Percentiles rank a stretch among this genome's conserved stretches.
Evolutionary conservation across 2,329 filamentous ascomycete species (phyloP).

Genomic region (Myrmaecium sp.): DNA sequence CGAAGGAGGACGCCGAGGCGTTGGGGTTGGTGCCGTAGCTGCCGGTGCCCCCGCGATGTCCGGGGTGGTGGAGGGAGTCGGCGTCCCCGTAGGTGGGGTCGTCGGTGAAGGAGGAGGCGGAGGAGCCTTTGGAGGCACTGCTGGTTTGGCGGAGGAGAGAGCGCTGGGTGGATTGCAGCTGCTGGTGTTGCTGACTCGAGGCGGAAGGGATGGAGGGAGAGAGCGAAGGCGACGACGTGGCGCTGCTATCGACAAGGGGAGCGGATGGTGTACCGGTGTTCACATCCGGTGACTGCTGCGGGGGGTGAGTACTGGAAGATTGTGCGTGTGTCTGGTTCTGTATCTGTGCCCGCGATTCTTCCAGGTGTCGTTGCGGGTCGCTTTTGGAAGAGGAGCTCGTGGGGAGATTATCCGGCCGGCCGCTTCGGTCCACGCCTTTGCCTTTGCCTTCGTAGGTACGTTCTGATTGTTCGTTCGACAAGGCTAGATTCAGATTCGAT

Average conservation of each 20-base stretch:
- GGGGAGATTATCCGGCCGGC: constrained; percentile 20
- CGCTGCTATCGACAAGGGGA: constrained; percentile 20
- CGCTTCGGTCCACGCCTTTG: constrained; percentile 28
- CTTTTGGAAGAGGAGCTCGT: constrained; percentile 16
- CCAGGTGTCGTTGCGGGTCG: constrained; percentile 28
- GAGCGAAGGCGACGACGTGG: constrained; percentile 67
- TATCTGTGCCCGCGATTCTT: constrained; percentile 26
- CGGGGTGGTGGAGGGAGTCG: too few relatives aligned
- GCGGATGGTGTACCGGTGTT: constrained; percentile 23
- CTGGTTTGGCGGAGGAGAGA: constrained; percentile 12
- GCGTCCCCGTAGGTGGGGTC: constrained; percentile 25
- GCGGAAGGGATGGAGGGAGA: too few relatives aligned
- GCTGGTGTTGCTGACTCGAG: too few relatives aligned
- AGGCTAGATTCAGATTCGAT: constrained; percentile 23
- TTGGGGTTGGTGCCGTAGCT: constrained; percentile 4
- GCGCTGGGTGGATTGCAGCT: constrained; percentile 29
- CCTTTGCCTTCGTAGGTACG: constrained; percentile 30
- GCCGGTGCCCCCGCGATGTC: constrained; percentile 15
- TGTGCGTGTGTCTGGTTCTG: constrained; percentile 17
- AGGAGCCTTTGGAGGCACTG: constrained; percentile 16
- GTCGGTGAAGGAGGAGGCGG: constrained; percentile 32
- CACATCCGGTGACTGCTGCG: constrained; percentile 8
- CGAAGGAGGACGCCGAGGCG: constrained; percentile 15
- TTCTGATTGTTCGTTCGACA: constrained; percentile 35
- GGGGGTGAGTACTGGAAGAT: too few relatives aligned